Conservation (phyloP, 345 rosid genomes). For the Euphorbia tirucalli region DNA sequence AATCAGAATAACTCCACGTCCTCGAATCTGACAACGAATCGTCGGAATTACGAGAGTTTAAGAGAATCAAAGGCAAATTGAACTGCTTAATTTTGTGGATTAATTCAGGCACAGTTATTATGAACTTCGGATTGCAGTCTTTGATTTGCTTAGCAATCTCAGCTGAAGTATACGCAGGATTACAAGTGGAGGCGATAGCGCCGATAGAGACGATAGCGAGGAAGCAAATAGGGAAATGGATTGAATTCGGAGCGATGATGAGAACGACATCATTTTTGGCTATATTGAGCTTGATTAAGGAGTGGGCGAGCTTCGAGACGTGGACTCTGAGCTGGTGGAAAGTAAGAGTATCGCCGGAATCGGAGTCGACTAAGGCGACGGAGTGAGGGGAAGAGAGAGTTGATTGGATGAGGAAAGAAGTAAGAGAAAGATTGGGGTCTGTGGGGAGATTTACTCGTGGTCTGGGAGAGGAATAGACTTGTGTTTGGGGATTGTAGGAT, state of each 20-base stretch:
- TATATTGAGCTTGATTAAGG: constrained; percentile 6
- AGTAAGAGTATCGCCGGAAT: constrained; percentile 6
- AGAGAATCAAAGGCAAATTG: constrained; percentile 18
- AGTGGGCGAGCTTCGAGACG: constrained; percentile 16
- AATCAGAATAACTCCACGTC: constrained; percentile 2
- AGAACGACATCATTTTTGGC: constrained; percentile 34
- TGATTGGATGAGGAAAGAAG: constrained; percentile 20
- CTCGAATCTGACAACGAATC: not conserved
- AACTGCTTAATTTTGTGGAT: constrained; percentile 7
- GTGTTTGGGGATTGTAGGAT: constrained; percentile 14
- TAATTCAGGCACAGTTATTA: constrained; percentile 11
- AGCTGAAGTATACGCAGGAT: constrained; percentile 25
- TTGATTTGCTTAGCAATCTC: constrained; percentile 34
- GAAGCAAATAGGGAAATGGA: constrained; percentile 35
- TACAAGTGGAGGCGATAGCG: constrained; percentile 33
- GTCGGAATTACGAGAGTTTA: constrained; percentile 7
- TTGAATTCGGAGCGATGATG: constrained; percentile 28
- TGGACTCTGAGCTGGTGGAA: constrained; percentile 16
- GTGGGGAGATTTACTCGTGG: constrained; percentile 2
- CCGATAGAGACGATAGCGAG: constrained; percentile 38
- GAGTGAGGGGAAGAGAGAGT: constrained; percentile 6
- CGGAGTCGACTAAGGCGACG: constrained; percentile 14
- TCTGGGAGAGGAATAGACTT: constrained; percentile 16
- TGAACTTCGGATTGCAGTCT: constrained; percentile 29
- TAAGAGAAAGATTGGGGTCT: constrained; percentile 15